These are phyloP conservation scores for Eleusine coracana DNA, from an alignment of 176 grass and related monocot species.

Conservation along the genomic window DNA sequence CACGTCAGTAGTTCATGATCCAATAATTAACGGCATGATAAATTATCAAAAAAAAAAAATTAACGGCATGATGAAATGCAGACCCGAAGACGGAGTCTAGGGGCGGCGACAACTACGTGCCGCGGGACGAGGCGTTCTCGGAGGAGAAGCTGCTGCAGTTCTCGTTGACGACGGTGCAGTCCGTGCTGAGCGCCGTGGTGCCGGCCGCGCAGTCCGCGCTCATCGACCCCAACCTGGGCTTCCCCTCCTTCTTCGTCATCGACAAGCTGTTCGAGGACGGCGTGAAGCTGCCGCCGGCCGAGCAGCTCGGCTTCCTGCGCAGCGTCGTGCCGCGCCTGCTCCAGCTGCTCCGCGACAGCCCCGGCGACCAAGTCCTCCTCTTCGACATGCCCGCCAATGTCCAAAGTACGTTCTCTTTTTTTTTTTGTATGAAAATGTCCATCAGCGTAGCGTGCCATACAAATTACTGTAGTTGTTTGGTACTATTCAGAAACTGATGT, in stretches of 20 bases:
- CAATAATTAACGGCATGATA: no score
- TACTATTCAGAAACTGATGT: no score
- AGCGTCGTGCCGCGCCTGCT: constrained; percentile 50
- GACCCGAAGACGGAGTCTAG: constrained; percentile 62
- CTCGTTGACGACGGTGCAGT: constrained; percentile 43
- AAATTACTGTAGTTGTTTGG: no score
- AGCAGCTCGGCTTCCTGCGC: constrained; percentile 41
- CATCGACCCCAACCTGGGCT: constrained; percentile 38
- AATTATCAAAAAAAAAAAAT: no score
- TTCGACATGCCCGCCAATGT: constrained; percentile 60
- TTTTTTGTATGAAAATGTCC: no score
- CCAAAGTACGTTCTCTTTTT: constrained; percentile 57
- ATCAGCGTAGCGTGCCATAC: no score
- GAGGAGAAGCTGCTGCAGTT: constrained; percentile 70
- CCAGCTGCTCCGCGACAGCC: constrained; percentile 37
- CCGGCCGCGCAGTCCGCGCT: constrained; percentile 52
- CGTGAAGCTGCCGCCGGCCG: constrained; percentile 39
- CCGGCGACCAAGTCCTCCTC: constrained; percentile 35
- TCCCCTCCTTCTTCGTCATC: constrained; percentile 68
- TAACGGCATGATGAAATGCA: not conserved
- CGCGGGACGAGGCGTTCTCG: constrained; percentile 84
- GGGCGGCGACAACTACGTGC: constrained; percentile 55
- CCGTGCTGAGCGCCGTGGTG: constrained; percentile 55
- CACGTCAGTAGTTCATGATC: not conserved
- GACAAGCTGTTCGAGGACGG: constrained; percentile 75